These are phyloP conservation scores for Fusarium papillatum DNA, from an alignment of 2,329 filamentous ascomycete genomes.

Conservation along the genomic window DNA sequence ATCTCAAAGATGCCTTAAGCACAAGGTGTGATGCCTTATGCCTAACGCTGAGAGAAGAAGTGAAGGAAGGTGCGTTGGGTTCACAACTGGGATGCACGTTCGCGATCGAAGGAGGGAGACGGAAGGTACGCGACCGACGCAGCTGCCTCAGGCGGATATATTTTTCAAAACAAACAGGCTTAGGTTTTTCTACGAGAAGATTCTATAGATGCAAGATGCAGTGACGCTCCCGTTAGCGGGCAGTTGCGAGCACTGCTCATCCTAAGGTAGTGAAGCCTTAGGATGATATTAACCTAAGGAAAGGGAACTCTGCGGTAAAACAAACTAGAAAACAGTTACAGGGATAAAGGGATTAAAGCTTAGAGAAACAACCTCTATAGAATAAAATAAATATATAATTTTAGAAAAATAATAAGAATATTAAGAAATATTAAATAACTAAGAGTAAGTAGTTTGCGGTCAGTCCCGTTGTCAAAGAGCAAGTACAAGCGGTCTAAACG, in stretches of 20 bases:
- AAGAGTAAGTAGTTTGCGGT: neutral
- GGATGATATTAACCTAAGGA: neutral
- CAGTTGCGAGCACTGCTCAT: conserved; percentile 25
- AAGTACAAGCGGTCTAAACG: neutral
- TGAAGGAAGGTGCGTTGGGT: conserved; percentile 14
- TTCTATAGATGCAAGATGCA: neutral
- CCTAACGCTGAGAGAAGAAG: neutral
- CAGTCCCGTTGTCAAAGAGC: neutral
- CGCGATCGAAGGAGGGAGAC: neutral
- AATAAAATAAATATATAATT: neutral
- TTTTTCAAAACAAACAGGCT: neutral
- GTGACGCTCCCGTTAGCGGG: conserved; percentile 6
- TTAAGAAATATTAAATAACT: neutral
- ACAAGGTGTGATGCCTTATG: neutral
- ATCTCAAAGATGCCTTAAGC: neutral
- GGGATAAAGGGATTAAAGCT: neutral
- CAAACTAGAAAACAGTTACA: neutral
- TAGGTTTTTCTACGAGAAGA: neutral
- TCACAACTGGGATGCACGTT: neutral
- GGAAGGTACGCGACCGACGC: neutral
- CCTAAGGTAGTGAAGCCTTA: neutral
- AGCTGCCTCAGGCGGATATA: conserved; percentile 11
- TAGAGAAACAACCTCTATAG: neutral
- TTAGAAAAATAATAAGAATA: neutral
- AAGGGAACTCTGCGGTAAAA: neutral